Conservation (phyloP, 2,329 filamentous ascomycete species). For the Arthrobotrys megalospora region DNA sequence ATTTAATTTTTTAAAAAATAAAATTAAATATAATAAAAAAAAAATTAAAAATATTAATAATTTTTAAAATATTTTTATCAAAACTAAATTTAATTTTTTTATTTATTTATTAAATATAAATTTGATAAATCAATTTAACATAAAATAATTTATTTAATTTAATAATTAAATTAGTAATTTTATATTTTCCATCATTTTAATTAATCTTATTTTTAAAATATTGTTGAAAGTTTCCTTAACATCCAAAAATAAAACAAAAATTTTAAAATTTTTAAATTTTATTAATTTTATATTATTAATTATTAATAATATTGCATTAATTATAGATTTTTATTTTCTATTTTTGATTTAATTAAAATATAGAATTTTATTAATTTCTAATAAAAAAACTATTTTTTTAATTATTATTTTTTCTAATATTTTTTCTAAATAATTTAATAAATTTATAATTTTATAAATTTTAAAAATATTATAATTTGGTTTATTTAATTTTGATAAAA, state of each 20-base stretch:
- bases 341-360: background rate
- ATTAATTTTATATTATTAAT: too few species aligned
- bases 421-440: too few species aligned
- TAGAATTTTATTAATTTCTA: background rate
- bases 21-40: slow-evolving; percentile 12
- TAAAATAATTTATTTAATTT: background rate
- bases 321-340: background rate
- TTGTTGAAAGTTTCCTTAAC: background rate
- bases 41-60: slow-evolving; percentile 28
- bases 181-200: background rate
- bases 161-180: background rate
- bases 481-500: too few species aligned
- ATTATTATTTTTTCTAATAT: background rate
- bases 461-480: too few species aligned
- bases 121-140: too few species aligned
- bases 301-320: background rate
- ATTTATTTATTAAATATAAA: slow-evolving; percentile 16
- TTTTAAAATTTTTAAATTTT: background rate
- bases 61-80: slow-evolving; percentile 22
- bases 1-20: background rate
- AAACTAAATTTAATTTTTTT: slow-evolving; percentile 20
- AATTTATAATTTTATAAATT: too few species aligned
- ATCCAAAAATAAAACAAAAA: slow-evolving; percentile 5
- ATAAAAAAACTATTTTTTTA: background rate
- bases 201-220: too few species aligned